These are phyloP conservation scores for Helicostylum pulchrum DNA, from an alignment of 192 early-diverging fungal species.

Conservation along the genomic window DNA sequence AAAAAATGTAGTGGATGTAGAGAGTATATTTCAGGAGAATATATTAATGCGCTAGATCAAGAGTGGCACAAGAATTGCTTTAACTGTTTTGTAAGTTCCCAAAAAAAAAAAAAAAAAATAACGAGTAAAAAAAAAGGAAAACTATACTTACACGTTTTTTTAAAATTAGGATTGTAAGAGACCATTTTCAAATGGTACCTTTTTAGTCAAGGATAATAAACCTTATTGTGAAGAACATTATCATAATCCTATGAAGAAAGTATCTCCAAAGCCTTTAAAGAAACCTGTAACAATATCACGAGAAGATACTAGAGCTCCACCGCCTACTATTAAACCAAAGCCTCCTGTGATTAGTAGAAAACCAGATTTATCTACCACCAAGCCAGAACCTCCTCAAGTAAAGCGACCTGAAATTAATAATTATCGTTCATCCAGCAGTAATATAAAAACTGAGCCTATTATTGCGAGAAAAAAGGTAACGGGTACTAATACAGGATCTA, in stretches of 20 bases:
- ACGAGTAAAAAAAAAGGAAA: too few species aligned
- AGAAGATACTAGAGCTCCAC: not conserved
- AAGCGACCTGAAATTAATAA: not conserved
- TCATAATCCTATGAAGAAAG: not conserved
- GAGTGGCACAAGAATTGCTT: constrained; percentile 60
- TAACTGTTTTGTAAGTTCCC: constrained; percentile 41
- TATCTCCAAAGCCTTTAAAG: not conserved
- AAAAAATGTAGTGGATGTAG: constrained; percentile 50
- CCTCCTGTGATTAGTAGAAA: not conserved
- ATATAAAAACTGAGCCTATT: not conserved
- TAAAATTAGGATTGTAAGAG: constrained; percentile 11
- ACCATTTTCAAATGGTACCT: constrained; percentile 3
- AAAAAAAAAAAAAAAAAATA: too few species aligned
- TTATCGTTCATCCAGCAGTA: not conserved
- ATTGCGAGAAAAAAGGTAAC: not conserved
- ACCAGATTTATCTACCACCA: not conserved
- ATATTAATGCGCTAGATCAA: constrained; percentile 48
- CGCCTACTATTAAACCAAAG: not conserved
- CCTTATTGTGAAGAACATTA: constrained; percentile 19
- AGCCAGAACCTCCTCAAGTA: not conserved
- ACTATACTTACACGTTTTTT: not conserved
- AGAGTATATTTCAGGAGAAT: constrained; percentile 50
- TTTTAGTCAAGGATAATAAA: constrained; percentile 12
- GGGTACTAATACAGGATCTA: not conserved
- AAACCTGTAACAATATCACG: too few species aligned